Conservation (phyloP, 116 monocot genomes). For the Phalaenopsis hybrid region DNA sequence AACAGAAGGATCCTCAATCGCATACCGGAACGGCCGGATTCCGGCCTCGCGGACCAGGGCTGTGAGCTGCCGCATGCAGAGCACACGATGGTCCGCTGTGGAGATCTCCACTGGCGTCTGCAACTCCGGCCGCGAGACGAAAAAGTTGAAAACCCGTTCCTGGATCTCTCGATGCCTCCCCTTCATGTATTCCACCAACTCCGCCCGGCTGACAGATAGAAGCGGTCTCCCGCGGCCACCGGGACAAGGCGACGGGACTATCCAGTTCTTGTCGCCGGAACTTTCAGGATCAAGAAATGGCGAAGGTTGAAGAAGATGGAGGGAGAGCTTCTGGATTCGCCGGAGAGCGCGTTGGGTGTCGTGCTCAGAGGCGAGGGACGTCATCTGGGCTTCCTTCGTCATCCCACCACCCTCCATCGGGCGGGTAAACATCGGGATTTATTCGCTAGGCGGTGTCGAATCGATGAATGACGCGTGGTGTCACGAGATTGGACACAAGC, state of each 20-base stretch:
- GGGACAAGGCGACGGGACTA: conserved; percentile 36
- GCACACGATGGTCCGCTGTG: conserved; percentile 70
- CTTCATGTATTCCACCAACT: conserved; percentile 41
- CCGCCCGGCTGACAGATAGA: conserved; percentile 13
- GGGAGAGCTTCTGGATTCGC: conserved; percentile 39
- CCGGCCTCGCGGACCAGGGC: conserved; percentile 81
- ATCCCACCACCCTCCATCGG: too few relatives aligned
- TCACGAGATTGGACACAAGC: too few relatives aligned
- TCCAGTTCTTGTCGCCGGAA: neutral
- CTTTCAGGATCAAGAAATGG: neutral
- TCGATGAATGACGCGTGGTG: too few relatives aligned
- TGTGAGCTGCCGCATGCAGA: conserved; percentile 73
- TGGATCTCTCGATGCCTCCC: conserved; percentile 58
- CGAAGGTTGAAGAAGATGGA: conserved; percentile 34
- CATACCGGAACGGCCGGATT: conserved; percentile 50
- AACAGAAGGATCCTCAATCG: conserved; percentile 49
- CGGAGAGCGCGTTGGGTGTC: conserved; percentile 23
- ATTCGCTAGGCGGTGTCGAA: too few relatives aligned
- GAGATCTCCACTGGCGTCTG: conserved; percentile 83
- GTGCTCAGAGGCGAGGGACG: neutral
- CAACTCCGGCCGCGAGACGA: conserved; percentile 60
- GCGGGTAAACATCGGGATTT: too few relatives aligned
- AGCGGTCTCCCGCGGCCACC: conserved; percentile 8
- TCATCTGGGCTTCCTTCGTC: neutral
- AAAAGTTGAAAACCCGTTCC: conserved; percentile 61